These are phyloP conservation scores for Pleurotus giganteus DNA, from an alignment of 768 basidiomycete species.

Conservation along the genomic window DNA sequence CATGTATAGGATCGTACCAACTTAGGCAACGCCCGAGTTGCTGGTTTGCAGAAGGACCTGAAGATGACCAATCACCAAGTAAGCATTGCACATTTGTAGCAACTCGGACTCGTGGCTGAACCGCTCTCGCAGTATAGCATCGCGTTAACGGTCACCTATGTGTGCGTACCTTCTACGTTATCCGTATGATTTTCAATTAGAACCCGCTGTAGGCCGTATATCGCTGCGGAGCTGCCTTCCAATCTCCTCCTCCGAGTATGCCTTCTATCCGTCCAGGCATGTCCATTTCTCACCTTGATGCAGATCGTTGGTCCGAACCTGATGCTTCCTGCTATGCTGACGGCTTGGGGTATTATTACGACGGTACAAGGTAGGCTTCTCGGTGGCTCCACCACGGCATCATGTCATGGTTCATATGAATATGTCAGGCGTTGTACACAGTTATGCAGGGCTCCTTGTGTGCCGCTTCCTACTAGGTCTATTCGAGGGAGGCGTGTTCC, in stretches of 20 bases:
- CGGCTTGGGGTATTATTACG: slow-evolving; percentile 65
- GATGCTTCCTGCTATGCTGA: slow-evolving; percentile 58
- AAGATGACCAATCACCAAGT: slow-evolving; percentile 39
- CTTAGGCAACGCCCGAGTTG: slow-evolving; percentile 59
- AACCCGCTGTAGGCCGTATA: slow-evolving; percentile 38
- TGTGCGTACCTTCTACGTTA: not conserved
- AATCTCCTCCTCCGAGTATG: slow-evolving; percentile 55
- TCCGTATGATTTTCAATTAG: not conserved
- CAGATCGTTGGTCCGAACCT: slow-evolving; percentile 53
- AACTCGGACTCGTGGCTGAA: not conserved
- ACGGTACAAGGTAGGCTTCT: slow-evolving; percentile 49
- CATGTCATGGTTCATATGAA: not conserved
- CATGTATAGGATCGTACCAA: slow-evolving; percentile 51
- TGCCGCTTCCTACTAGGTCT: slow-evolving; percentile 53
- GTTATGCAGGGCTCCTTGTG: slow-evolving; percentile 41
- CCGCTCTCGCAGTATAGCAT: slow-evolving; percentile 35
- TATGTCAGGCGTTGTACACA: slow-evolving; percentile 41
- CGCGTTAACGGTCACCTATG: slow-evolving; percentile 44
- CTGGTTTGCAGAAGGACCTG: slow-evolving; percentile 57
- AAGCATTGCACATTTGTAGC: not conserved
- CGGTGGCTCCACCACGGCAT: no score
- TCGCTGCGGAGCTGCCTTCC: slow-evolving; percentile 57
- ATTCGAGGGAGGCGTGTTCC: slow-evolving; percentile 53
- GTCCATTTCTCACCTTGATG: not conserved
- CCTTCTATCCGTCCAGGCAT: not conserved